Base-by-base conservation (phyloP, 2,329 filamentous ascomycete genomes). In the Trichoderma atrobrunneum region DNA sequence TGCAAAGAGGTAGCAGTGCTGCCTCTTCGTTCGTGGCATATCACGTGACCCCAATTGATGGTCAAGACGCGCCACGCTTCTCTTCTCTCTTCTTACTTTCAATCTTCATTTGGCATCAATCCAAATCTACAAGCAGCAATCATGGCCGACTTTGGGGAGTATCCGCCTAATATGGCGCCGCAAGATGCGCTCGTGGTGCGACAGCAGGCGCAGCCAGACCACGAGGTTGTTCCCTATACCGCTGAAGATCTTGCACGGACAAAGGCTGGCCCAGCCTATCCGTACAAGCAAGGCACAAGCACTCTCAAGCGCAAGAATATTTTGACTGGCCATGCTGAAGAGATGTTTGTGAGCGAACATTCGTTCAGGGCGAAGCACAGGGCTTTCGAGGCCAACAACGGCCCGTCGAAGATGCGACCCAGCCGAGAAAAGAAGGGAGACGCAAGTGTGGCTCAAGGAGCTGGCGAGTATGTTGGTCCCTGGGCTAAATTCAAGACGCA, bases 281-380 rank as follows among this genome's bases (percentile, higher is more conserved):
- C 93, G 1, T 95, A 93, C 81, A 90, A 89, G 79, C 86, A 91
- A 75, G 87, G 90, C 32, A 81, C 86, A 24, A 88, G 84, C 63
- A 82, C 83, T 1, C 80, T 90, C 72, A 95, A 95, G 82, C 90
- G 93, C 73, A 95, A 95, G 79, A 95, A 94, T 74, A 87, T 95
- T 1, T 87, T 93, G 12, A 98, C 96, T 0, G 96, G 96, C 12
- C 92, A 89, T 77, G 96, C 96, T 2, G 89, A 96, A 76, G 95
- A 99, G 82, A 94, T 93, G 0, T 93, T 89, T 76, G 90, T 99
- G 75, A 97, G 93, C 81, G 96, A 98, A 78, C 90, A 95, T 74
- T 94, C 93, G 0, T 99, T 99, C 80, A 90, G 93, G 76, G 89
- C 89, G 78, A 94, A 96, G 75, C 95, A 98, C 80, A 91, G 94